Evolutionary conservation across 75 land plant species (phyloP), one percentile per base, ranked within the genome.

Genomic region (Cupressus sempervirens): DNA sequence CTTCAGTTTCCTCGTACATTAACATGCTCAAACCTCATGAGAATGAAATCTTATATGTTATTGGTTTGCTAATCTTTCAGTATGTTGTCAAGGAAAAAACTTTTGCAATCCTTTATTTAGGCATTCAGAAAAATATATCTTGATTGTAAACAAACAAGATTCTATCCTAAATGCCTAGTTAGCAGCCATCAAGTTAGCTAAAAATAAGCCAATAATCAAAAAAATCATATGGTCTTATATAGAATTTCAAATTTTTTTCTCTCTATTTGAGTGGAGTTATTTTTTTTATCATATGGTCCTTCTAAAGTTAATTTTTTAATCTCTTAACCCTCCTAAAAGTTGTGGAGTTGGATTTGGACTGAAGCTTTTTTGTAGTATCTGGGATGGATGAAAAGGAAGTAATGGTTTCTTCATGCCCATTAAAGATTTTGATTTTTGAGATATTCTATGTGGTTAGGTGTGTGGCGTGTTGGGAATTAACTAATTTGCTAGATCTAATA

Each of bases 301-400:
- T 7, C 13, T 70, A 29, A n/a, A 26, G 14, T 79, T 26, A 79
- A 14, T 79, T 79, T 79, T 79, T 79, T 26, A 50, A 89, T 82
- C 89, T 89, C 85, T 90, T 93, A 1, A 85, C 38, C 80, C 88
- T 88, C 82, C 91, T 89, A 67, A 93, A 77, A 93, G 76, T 36
- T 30, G 34, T 6, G 35, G 29, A 14, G 86, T 84, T 50, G 87
- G 90, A 62, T 86, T 90, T 32, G 83, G 53, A 41, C 54, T 84
- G 4, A 74, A 30, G 43, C 50, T 58, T 38, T 32, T 43, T 16
- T 20, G 85, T 43, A 67, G 30, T 41, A 56, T 43, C 41, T 56
- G 65, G 29, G 26, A 83, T 32, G 84, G 81, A 26, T 86, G 73
- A 32, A 83, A 72, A 16, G 90, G 91, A 7, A 90, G 32, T 75